Conservation (phyloP, 352 stramenopile genomes). For the Blastocystis sp. region DNA sequence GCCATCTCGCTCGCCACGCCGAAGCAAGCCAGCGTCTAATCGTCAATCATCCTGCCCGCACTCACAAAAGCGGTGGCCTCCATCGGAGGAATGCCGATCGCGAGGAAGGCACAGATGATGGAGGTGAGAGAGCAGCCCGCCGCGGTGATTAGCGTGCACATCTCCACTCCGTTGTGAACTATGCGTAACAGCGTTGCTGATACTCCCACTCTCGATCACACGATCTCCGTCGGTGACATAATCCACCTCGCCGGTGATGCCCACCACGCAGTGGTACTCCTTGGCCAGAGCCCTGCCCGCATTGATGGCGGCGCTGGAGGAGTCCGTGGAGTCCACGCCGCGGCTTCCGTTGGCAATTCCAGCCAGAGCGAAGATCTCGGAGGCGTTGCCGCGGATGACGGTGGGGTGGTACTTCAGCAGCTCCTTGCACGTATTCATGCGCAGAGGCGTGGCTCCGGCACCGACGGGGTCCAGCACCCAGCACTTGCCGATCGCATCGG, state of each 20-base stretch:
- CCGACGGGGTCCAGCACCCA: conserved; percentile 67
- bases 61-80: conserved; percentile 65
- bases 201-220: conserved; percentile 52
- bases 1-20: conserved; percentile 66
- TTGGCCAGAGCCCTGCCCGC: conserved; percentile 50
- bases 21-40: conserved; percentile 65
- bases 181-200: too few relatives aligned
- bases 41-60: background rate
- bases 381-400: conserved; percentile 67
- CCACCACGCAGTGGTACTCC: conserved; percentile 64
- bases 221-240: conserved; percentile 67
- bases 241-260: conserved; percentile 50
- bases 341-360: conserved; percentile 1
- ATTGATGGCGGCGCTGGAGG: conserved; percentile 9
- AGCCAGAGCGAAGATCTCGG: conserved; percentile 66
- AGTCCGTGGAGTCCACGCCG: conserved; percentile 66
- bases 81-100: conserved; percentile 20
- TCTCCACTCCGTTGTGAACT: conserved; percentile 64
- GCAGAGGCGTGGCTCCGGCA: conserved; percentile 60
- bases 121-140: conserved; percentile 63
- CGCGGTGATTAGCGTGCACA: conserved; percentile 66
- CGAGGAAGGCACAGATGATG: conserved; percentile 65
- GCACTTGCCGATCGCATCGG: conserved; percentile 49
- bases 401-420: conserved; percentile 64
- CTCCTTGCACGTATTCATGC: conserved; percentile 53